A percentile compares a stretch with the other conserved stretches of the same genome.
Conservation (phyloP, 2,329 filamentous ascomycete genomes). For the Phialocephala subalpina region DNA sequence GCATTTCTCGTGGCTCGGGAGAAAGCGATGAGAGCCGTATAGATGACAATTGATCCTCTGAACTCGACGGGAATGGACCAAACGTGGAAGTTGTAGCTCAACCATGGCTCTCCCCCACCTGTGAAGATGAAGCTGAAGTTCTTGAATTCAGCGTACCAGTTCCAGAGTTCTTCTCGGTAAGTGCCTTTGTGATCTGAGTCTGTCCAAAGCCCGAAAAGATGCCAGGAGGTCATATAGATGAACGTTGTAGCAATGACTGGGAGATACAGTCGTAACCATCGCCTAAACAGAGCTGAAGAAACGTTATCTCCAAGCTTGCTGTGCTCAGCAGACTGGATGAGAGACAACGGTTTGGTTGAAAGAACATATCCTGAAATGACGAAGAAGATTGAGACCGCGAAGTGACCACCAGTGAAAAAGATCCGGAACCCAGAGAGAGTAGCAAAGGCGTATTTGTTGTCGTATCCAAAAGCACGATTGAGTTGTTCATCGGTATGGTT, state of each 20-base stretch:
- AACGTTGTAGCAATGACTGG: conserved; percentile 54
- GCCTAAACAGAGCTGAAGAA: conserved; percentile 55
- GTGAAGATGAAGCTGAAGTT: conserved; percentile 75
- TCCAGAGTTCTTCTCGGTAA: conserved; percentile 37
- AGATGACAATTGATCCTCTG: conserved; percentile 69
- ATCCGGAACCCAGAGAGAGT: conserved; percentile 64
- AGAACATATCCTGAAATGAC: conserved; percentile 58
- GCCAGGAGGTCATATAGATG: conserved; percentile 40
- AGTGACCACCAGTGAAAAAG: conserved; percentile 68
- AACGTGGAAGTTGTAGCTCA: conserved; percentile 67
- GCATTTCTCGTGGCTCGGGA: conserved; percentile 61
- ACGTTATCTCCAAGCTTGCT: conserved; percentile 49
- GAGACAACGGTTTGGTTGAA: conserved; percentile 51
- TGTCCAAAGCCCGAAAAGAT: conserved; percentile 40
- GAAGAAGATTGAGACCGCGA: conserved; percentile 62
- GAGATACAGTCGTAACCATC: conserved; percentile 54
- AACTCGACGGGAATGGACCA: conserved; percentile 66
- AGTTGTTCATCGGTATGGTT: conserved; percentile 2
- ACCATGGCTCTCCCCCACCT: conserved; percentile 62
- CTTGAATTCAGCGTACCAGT: conserved; percentile 60
- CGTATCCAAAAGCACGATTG: conserved; percentile 41
- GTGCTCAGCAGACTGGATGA: conserved; percentile 48
- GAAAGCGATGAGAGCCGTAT: conserved; percentile 60
- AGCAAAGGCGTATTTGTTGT: conserved; percentile 46
- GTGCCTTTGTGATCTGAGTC: conserved; percentile 30